Percentiles rank a stretch among this genome's conserved stretches.
phyloP scores from a whole-genome alignment of 768 basidiomycete species.

The Mycena kentingensis region DNA sequence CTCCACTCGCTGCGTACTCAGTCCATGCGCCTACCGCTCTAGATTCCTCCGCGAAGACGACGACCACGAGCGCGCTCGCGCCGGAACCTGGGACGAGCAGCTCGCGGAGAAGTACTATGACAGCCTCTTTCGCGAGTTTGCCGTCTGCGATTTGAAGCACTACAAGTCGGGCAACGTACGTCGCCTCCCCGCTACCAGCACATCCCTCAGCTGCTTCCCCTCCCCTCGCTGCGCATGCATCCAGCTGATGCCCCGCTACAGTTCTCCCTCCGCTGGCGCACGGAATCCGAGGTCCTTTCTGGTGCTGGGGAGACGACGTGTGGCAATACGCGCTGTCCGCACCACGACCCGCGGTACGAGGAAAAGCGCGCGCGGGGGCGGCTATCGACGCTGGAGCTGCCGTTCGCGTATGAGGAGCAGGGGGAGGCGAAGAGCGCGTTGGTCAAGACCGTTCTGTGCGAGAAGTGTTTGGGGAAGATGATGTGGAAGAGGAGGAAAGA shows the following conservation, averaged over 20 bases:
- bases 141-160: slow-evolving; percentile 91
- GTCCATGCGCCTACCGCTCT: slow-evolving; percentile 1
- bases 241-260: slow-evolving; percentile 38
- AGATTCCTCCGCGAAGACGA: slow-evolving; percentile 81
- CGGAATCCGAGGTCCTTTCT: slow-evolving; percentile 84
- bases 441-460: slow-evolving; percentile 89
- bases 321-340: slow-evolving; percentile 82
- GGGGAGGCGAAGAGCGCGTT: slow-evolving; percentile 76
- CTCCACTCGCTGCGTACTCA: not conserved
- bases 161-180: slow-evolving; percentile 89
- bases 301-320: slow-evolving; percentile 88
- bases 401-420: slow-evolving; percentile 85
- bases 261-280: slow-evolving; percentile 93
- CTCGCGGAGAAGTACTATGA: slow-evolving; percentile 88
- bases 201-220: not conserved
- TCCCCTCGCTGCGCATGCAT: too few relatives aligned
- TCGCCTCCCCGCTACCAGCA: slow-evolving; percentile 2
- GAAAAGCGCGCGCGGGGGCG: slow-evolving; percentile 28
- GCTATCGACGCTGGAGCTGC: slow-evolving; percentile 82
- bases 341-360: slow-evolving; percentile 45
- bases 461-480: slow-evolving; percentile 77
- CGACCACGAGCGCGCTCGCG: slow-evolving; percentile 38
- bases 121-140: slow-evolving; percentile 88
- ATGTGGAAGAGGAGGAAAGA: slow-evolving; percentile 82
- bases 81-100: slow-evolving; percentile 75